Percentiles rank a stretch among this genome's conserved stretches.
phyloP scores from a whole-genome alignment of 2,329 filamentous ascomycete species.

The Zalaria sp. region DNA sequence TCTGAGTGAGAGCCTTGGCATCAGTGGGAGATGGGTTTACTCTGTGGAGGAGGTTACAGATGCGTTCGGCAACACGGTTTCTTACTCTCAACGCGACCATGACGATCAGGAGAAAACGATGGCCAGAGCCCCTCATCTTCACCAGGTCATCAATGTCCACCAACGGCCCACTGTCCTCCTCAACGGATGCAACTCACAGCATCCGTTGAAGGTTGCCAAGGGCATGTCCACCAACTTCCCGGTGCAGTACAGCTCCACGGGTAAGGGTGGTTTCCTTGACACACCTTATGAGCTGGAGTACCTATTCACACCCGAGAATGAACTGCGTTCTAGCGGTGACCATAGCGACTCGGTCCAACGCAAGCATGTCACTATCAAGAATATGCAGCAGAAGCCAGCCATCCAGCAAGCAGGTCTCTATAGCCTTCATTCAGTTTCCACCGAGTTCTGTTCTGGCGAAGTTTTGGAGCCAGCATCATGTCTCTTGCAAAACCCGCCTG shows the following conservation, averaged over 20 bases:
- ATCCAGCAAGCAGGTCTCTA: slow-evolving; percentile 77
- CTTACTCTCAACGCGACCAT: slow-evolving; percentile 60
- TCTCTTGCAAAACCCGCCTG: slow-evolving; percentile 75
- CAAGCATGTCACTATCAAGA: slow-evolving; percentile 48
- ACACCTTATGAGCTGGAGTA: slow-evolving; percentile 63
- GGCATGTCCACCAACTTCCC: slow-evolving; percentile 56
- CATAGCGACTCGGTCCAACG: slow-evolving; percentile 46
- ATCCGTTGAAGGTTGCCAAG: slow-evolving; percentile 70
- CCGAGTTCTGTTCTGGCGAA: slow-evolving; percentile 72
- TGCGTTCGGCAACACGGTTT: slow-evolving; percentile 73
- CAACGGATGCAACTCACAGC: slow-evolving; percentile 61
- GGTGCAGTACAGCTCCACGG: slow-evolving; percentile 52
- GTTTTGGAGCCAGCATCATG: slow-evolving; percentile 91
- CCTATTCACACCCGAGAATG: slow-evolving; percentile 64
- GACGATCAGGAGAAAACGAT: slow-evolving; percentile 31
- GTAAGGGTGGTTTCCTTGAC: slow-evolving; percentile 41
- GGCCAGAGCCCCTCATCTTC: slow-evolving; percentile 40
- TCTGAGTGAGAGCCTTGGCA: slow-evolving; percentile 77
- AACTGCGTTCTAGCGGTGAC: slow-evolving; percentile 55
- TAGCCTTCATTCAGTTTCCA: slow-evolving; percentile 65
- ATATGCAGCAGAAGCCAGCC: slow-evolving; percentile 45
- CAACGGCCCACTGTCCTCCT: slow-evolving; percentile 67
- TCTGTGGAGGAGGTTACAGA: slow-evolving; percentile 85
- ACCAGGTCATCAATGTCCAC: slow-evolving; percentile 71
- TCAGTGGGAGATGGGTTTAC: slow-evolving; percentile 74